These are phyloP conservation scores for Fusarium liriodendri DNA, from an alignment of 2,329 filamentous ascomycete species.

Conservation along the genomic window DNA sequence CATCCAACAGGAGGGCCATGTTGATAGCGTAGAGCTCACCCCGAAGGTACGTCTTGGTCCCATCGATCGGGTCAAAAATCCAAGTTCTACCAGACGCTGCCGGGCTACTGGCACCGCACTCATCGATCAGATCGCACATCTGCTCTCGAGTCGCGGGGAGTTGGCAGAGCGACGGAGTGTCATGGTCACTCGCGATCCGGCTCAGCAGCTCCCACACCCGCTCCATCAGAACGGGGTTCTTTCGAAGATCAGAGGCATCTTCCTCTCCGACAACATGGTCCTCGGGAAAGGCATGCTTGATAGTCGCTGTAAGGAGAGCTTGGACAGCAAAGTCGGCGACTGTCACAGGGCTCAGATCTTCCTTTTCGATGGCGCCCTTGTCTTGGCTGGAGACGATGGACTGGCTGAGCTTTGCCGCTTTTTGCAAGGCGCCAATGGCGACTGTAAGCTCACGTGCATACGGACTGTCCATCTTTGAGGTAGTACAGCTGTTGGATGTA, in stretches of 20 bases:
- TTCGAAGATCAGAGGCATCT: slow-evolving; percentile 59
- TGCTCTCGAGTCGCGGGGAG: slow-evolving; percentile 55
- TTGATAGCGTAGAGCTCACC: slow-evolving; percentile 69
- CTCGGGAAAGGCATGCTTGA: slow-evolving; percentile 61
- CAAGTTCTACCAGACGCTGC: slow-evolving; percentile 58
- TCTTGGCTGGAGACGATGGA: slow-evolving; percentile 59
- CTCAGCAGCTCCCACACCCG: slow-evolving; percentile 61
- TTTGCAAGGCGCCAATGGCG: slow-evolving; percentile 56
- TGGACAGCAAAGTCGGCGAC: slow-evolving; percentile 71
- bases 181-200: slow-evolving; percentile 42
- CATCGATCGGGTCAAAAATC: slow-evolving; percentile 72
- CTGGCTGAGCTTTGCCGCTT: slow-evolving; percentile 62
- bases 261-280: slow-evolving; percentile 69
- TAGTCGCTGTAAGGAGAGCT: slow-evolving; percentile 62
- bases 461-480: slow-evolving; percentile 53
- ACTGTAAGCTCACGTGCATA: slow-evolving; percentile 57
- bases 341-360: slow-evolving; percentile 68
- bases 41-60: slow-evolving; percentile 66
- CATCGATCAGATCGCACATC: slow-evolving; percentile 66
- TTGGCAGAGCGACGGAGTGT: slow-evolving; percentile 40
- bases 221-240: slow-evolving; percentile 54
- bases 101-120: slow-evolving; percentile 57
- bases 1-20: slow-evolving; percentile 62
- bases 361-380: slow-evolving; percentile 64
- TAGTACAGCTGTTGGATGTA: background rate